Evolutionary conservation across 768 basidiomycete species (phyloP), one percentile per base, ranked within the genome.

Genomic region (Pleurotus cornucopiae): DNA sequence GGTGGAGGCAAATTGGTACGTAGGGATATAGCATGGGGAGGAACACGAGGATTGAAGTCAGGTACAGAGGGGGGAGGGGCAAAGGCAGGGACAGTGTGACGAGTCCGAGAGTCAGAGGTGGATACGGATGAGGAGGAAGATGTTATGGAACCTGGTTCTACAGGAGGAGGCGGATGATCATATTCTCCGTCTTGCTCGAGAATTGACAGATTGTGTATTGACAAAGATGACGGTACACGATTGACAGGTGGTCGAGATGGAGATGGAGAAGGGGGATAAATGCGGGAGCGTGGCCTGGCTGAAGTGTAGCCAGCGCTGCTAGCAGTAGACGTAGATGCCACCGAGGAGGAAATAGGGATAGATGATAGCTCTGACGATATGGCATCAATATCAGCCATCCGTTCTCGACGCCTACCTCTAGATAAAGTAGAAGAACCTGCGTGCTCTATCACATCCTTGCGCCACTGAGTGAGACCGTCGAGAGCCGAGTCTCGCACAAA

Each of bases 401-500:
- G 79, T 62, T 86, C 84, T 57, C 83, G 80, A 49, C 81, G 73
- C 59, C 89, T 74, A 21, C 89, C 89, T 37, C 89, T 53, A 5
- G 51, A 53, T 18, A 53, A 41, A 53, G 51, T 7, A 41, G 39
- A 18, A 79, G 16, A 72, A 74, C 58, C 63, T 11, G 51, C 58
- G 45, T 83, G 80, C 59, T 71, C 73, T 14, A 67, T 64, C 30
- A 76, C 69, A 45, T 83, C 83, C 54, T 79, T 83, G 49, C 81
- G 76, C 83, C 86, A 84, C 60, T 81, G 78, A 41, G 74, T 65
- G 1, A 82, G 69, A 63, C 86, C 83, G 34, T 71, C 66, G 16
- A 77, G 60, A 20, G 73, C 65, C 40, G 68, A 64, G 44, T 84
- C 85, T 48, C 75, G 76, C 18, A 73, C 59, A 6, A 75, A 75